Evolutionary conservation across 2,329 filamentous ascomycete genomes (phyloP).

Genomic region (Talaromyces sp.): DNA sequence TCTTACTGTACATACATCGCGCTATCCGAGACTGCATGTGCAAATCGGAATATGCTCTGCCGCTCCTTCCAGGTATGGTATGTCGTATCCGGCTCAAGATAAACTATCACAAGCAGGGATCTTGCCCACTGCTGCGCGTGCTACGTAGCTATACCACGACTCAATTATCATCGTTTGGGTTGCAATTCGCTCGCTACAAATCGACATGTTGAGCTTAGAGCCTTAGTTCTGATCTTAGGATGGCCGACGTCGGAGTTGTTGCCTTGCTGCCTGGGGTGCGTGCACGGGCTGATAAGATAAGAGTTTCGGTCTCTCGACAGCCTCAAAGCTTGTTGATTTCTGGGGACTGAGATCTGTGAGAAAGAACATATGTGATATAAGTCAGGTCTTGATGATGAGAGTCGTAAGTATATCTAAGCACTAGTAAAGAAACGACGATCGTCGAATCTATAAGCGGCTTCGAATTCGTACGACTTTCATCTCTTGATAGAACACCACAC

Average conservation of each 20-base stretch:
- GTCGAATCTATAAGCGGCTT: not conserved
- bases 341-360: not conserved
- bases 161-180: not conserved
- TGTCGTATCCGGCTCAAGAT: not conserved
- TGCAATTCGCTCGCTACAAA: not conserved
- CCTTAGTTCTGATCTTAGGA: not conserved
- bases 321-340: not conserved
- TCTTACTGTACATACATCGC: not conserved
- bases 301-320: not conserved
- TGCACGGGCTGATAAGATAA: conserved; percentile 12
- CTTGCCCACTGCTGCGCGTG: not conserved
- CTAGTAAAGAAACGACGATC: not conserved
- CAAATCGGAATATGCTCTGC: not conserved
- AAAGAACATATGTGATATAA: not conserved
- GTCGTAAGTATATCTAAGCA: not conserved
- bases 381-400: not conserved
- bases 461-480: not conserved
- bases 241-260: not conserved
- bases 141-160: not conserved
- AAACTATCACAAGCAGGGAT: not conserved
- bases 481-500: not conserved
- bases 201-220: not conserved
- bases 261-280: not conserved
- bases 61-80: not conserved
- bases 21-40: not conserved